Conservation (phyloP, 1,139 yeast species). For the Zhuliangozyma blackwelliae region DNA sequence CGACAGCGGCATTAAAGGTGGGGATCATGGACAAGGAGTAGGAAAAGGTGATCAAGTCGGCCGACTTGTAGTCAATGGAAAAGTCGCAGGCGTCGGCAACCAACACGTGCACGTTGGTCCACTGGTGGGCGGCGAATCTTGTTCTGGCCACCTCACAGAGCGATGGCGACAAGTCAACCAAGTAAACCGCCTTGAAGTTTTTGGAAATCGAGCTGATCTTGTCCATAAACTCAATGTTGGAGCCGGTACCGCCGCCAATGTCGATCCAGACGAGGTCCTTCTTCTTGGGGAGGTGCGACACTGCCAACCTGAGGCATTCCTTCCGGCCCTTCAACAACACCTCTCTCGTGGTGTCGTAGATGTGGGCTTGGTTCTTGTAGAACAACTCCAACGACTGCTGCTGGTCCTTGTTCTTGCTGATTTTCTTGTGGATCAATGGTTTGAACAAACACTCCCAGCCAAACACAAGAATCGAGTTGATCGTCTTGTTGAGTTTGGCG, state of each 20-base stretch:
- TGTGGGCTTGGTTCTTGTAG: slow-evolving; percentile 70
- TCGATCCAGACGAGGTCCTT: slow-evolving; percentile 71
- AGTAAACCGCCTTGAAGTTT: slow-evolving; percentile 60
- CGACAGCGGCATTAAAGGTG: slow-evolving; percentile 74
- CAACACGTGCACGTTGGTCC: slow-evolving; percentile 65
- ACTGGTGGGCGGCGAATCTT: slow-evolving; percentile 46
- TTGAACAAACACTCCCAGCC: slow-evolving; percentile 62
- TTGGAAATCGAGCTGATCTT: slow-evolving; percentile 43
- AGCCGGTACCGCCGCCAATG: slow-evolving; percentile 84
- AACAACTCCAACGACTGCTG: slow-evolving; percentile 68
- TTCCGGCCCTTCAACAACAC: slow-evolving; percentile 67
- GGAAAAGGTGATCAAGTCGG: slow-evolving; percentile 69
- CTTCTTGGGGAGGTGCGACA: slow-evolving; percentile 45
- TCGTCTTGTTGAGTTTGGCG: slow-evolving; percentile 21
- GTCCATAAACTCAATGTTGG: slow-evolving; percentile 75
- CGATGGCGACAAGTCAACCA: slow-evolving; percentile 75
- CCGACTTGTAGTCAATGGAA: slow-evolving; percentile 38
- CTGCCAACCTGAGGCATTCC: slow-evolving; percentile 57
- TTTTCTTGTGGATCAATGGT: slow-evolving; percentile 47
- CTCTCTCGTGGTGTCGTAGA: slow-evolving; percentile 68
- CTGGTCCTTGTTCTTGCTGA: slow-evolving; percentile 24
- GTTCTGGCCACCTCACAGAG: slow-evolving; percentile 66
- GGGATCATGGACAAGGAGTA: slow-evolving; percentile 86
- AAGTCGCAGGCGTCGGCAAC: slow-evolving; percentile 78
- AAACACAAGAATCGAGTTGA: slow-evolving; percentile 32